phyloP scores from a whole-genome alignment of 2,329 filamentous ascomycete genomes.

The Arthrobotrys sphaeroides region DNA sequence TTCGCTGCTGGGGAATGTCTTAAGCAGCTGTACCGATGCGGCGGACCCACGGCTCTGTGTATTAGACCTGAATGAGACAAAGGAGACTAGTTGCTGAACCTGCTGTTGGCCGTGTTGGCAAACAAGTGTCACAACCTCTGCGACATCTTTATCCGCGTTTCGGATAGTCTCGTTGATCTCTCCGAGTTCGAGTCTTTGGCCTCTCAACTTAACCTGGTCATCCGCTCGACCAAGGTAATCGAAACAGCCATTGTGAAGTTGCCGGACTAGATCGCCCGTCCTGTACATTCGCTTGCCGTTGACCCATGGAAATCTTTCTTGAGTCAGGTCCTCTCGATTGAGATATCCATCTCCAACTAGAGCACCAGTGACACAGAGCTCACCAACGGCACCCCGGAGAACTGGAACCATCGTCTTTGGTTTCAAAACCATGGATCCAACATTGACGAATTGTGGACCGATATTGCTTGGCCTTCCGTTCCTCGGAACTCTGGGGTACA shows the following conservation, averaged over 20 bases:
- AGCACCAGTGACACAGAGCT: constrained; percentile 86
- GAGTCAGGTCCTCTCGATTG: constrained; percentile 79
- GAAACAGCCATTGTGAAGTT: constrained; percentile 81
- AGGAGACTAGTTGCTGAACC: constrained; percentile 85
- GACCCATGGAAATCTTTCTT: constrained; percentile 73
- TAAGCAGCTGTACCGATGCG: constrained; percentile 21
- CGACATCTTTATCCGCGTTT: constrained; percentile 67
- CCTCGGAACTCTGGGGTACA: constrained; percentile 80
- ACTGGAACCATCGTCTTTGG: constrained; percentile 77
- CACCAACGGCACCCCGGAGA: constrained; percentile 79
- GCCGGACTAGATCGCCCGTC: constrained; percentile 85
- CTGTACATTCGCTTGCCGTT: constrained; percentile 71
- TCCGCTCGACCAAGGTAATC: constrained; percentile 88
- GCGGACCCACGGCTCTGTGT: constrained; percentile 12
- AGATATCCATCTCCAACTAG: constrained; percentile 91
- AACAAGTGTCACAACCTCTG: constrained; percentile 80
- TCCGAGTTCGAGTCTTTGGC: constrained; percentile 86
- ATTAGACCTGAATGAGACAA: constrained; percentile 66
- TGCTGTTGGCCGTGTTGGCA: constrained; percentile 74
- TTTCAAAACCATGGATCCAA: constrained; percentile 80
- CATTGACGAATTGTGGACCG: constrained; percentile 84
- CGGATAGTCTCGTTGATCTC: constrained; percentile 89
- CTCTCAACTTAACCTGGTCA: constrained; percentile 90
- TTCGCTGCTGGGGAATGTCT: constrained; percentile 15
- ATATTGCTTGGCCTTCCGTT: constrained; percentile 89